Evolutionary conservation across 2,329 filamentous ascomycete genomes (phyloP), one percentile per base, ranked within the genome.

Genomic region (Raffaelea deltoideospora): DNA sequence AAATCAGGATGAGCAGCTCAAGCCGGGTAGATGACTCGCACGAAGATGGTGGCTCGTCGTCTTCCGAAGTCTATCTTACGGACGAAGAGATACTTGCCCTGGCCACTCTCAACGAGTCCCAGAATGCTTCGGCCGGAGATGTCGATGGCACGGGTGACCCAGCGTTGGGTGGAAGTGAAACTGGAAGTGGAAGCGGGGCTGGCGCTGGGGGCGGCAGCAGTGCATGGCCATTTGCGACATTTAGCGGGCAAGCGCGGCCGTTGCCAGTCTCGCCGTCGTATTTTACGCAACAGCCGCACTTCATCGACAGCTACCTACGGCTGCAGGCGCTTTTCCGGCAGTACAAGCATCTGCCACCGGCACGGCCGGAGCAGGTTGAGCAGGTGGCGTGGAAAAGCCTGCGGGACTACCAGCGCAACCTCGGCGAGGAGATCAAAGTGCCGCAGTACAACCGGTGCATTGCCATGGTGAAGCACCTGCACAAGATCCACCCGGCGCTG

Each of bases 211-310:
- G n/a, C n/a, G n/a, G n/a, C n/a, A n/a, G n/a, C n/a, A n/a, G n/a
- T n/a, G n/a, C n/a, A n/a, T n/a, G n/a, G n/a, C n/a, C n/a, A n/a
- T n/a, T n/a, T 9, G 22, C 19, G n/a, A 11, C 14, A 3, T 14
- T 40, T 19, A 7, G 18, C 1, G 45, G 49, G 20, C 68, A 73
- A 45, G 76, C 82, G 37, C 83, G 90, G 45, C 65, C 92, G 18
- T 64, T 95, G 26, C 90, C 90, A 17, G 69, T 70, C 20, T 94
- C 87, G 26, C 78, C 84, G 3, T 90, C 88, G n/a, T 98, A 98
- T 61, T 98, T 96, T 64, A 87, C 85, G 36, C 79, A 79, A 36
- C 79, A 79, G 42, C 81, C 87, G 2, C 67, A 70, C 37, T 95
- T 94, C 65, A 90, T 79, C 58, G 90, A 98, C 59, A 72, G 82